phyloP scores from a whole-genome alignment of 2,329 filamentous ascomycete genomes.

The Aphanocladium album region DNA sequence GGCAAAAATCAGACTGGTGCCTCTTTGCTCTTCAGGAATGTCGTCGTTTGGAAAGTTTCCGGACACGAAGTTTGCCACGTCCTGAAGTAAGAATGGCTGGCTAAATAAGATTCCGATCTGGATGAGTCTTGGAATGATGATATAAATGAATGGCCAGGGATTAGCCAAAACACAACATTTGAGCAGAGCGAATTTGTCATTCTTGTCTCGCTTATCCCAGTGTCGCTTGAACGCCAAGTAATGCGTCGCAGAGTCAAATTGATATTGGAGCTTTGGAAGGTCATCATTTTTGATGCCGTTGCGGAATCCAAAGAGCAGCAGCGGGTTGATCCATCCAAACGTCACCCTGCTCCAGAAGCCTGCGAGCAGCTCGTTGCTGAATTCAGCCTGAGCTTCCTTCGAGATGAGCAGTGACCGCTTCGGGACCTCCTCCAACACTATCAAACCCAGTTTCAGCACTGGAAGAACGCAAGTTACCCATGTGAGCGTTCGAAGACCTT shows the following conservation, averaged over 20 bases:
- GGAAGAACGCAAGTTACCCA: conserved; percentile 23
- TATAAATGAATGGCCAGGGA: not conserved
- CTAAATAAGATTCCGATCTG: not conserved
- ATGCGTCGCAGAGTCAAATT: not conserved
- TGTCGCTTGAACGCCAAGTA: not conserved
- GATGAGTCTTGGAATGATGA: not conserved
- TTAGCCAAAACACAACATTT: not conserved
- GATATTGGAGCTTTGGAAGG: not conserved
- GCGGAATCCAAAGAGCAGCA: not conserved
- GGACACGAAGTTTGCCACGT: not conserved
- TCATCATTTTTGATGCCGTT: not conserved
- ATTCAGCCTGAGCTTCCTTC: not conserved
- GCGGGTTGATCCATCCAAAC: not conserved
- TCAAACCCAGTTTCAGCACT: conserved; percentile 22
- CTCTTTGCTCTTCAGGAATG: not conserved
- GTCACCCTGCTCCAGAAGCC: conserved; percentile 15
- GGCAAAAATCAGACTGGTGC: not conserved
- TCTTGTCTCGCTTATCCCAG: not conserved
- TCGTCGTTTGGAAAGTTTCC: not conserved
- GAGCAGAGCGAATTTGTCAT: not conserved
- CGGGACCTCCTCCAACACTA: conserved; percentile 27
- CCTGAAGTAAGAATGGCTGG: not conserved
- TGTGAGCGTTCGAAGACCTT: conserved; percentile 19
- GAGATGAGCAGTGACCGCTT: conserved; percentile 18
- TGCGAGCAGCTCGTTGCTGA: conserved; percentile 17